A percentile compares a stretch with the other conserved stretches of the same genome.
Evolutionary conservation across 352 stramenopile species (phyloP).

Genomic region (Pythium pyrilobum): DNA sequence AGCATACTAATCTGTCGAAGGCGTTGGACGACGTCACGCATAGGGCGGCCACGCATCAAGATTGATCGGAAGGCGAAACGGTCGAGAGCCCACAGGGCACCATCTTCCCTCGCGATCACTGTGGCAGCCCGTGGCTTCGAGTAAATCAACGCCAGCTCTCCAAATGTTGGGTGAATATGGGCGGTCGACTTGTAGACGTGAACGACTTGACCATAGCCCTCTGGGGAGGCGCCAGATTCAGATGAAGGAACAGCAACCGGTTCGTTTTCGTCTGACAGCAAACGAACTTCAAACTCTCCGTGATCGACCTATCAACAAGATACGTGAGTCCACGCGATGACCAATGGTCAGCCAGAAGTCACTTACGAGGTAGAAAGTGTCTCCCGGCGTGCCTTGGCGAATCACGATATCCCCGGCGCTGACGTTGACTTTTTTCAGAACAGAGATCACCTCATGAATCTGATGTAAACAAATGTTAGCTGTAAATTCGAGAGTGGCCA

Average conservation of each 20-base stretch:
- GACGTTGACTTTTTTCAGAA: constrained; percentile 81
- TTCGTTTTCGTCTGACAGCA: constrained; percentile 32
- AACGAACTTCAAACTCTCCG: constrained; percentile 76
- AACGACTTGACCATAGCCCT: constrained; percentile 59
- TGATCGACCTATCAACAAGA: constrained; percentile 48
- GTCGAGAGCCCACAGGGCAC: constrained; percentile 89
- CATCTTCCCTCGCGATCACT: constrained; percentile 53
- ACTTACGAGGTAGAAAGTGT: constrained; percentile 92
- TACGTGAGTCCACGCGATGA: too few species aligned
- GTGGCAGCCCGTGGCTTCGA: constrained; percentile 75
- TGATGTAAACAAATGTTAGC: constrained; percentile 7
- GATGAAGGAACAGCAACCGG: not conserved
- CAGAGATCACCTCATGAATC: constrained; percentile 83
- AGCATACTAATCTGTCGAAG: constrained; percentile 81
- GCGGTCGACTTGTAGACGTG: constrained; percentile 65
- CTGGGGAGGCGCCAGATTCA: constrained; percentile 4
- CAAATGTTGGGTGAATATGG: constrained; percentile 74
- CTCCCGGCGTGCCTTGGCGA: constrained; percentile 86
- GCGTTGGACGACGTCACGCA: constrained; percentile 74
- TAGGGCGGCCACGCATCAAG: constrained; percentile 78
- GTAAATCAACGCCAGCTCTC: constrained; percentile 86
- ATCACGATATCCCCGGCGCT: constrained; percentile 88
- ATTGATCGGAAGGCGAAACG: constrained; percentile 92
- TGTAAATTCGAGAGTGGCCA: not conserved
- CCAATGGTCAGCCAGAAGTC: not conserved